Evolutionary conservation across 805 yeast genomes (phyloP).

Genomic region (Zygotorulaspora sp.): DNA sequence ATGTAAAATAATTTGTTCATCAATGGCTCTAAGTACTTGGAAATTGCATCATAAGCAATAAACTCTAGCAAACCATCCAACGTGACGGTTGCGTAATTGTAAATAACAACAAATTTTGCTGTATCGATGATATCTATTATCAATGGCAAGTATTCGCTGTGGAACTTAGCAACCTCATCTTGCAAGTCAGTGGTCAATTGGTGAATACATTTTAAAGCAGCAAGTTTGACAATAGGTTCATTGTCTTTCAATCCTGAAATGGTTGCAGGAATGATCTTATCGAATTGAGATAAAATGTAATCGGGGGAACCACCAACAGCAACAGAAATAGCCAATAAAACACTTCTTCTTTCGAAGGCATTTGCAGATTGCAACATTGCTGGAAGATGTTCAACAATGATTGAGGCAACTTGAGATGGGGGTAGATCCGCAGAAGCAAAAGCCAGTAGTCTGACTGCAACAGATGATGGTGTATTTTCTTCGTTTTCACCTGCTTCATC

Average conservation of each 20-base stretch:
- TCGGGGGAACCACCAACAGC: slow-evolving; percentile 95
- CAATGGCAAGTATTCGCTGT: slow-evolving; percentile 76
- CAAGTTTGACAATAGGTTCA: slow-evolving; percentile 70
- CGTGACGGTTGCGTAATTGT: slow-evolving; percentile 86
- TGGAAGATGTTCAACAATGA: slow-evolving; percentile 63
- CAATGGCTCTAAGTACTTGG: slow-evolving; percentile 76
- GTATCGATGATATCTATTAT: slow-evolving; percentile 82
- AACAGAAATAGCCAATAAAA: slow-evolving; percentile 72
- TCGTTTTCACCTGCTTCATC: slow-evolving; percentile 92
- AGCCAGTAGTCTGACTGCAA: slow-evolving; percentile 77
- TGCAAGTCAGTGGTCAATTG: slow-evolving; percentile 80
- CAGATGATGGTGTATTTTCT: slow-evolving; percentile 72
- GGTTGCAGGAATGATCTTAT: slow-evolving; percentile 66
- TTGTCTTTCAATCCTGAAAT: slow-evolving; percentile 73
- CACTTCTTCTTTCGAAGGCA: slow-evolving; percentile 81
- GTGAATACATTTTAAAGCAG: slow-evolving; percentile 78
- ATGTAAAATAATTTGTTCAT: slow-evolving; percentile 84
- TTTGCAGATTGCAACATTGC: slow-evolving; percentile 57
- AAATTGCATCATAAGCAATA: slow-evolving; percentile 81
- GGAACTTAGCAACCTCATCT: slow-evolving; percentile 78
- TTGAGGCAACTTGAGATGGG: slow-evolving; percentile 83
- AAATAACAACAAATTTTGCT: slow-evolving; percentile 76
- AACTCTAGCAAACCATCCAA: slow-evolving; percentile 89
- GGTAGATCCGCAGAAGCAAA: slow-evolving; percentile 80
- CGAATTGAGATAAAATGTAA: slow-evolving; percentile 69